A percentile compares a stretch with the other conserved stretches of the same genome.
Evolutionary conservation across 257 asterid species (phyloP).

Genomic region (Craterostigma plantagineum): DNA sequence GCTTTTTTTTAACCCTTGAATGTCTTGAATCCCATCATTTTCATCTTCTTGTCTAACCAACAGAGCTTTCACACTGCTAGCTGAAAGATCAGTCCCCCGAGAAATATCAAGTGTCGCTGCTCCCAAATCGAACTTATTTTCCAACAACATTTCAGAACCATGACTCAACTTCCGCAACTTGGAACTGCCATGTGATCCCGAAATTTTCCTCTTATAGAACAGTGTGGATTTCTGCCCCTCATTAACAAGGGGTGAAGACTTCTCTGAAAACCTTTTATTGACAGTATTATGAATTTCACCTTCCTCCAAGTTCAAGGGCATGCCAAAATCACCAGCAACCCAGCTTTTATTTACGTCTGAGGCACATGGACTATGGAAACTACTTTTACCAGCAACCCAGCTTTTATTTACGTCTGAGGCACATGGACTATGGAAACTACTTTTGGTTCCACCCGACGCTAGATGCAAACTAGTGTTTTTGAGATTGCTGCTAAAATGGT

Average conservation of each 20-base stretch:
- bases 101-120: no score
- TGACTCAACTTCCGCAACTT: slow-evolving; percentile 17
- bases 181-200: slow-evolving; percentile 17
- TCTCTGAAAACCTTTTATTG: slow-evolving; percentile 16
- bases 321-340: no score
- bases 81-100: no score
- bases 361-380: no score
- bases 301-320: not conserved
- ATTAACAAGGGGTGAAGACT: slow-evolving; percentile 10
- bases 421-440: no score
- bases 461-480: no score
- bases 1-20: slow-evolving; percentile 9
- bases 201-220: slow-evolving; percentile 25
- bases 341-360: no score
- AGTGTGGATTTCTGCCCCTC: slow-evolving; percentile 17
- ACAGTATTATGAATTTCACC: slow-evolving; percentile 1
- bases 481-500: no score
- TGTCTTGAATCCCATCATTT: slow-evolving; percentile 13
- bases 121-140: slow-evolving; percentile 10
- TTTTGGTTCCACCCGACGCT: no score
- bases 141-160: slow-evolving; percentile 12
- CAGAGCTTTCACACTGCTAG: no score
- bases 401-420: no score
- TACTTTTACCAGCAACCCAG: no score
- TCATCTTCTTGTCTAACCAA: slow-evolving; percentile 11